Evolutionary conservation across 805 yeast genomes (phyloP), one percentile per base, ranked within the genome.

Genomic region (Starmerella riodocensis): DNA sequence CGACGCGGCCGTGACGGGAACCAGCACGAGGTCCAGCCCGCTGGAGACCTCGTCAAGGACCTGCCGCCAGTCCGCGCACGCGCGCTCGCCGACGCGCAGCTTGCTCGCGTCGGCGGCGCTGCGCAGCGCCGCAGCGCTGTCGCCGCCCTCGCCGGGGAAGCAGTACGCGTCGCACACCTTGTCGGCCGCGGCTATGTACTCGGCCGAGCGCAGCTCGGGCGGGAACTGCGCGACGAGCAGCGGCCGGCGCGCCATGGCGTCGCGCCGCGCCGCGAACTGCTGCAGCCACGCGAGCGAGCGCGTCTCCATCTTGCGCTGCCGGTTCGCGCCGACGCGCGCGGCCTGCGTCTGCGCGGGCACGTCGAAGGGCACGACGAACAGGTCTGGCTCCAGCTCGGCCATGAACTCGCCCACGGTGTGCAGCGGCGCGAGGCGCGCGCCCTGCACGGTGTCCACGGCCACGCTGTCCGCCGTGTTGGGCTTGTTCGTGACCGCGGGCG

Each of bases 391-490:
- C 32, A 60, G 33, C 18, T 43, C 42, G 8, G 29, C 25, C 20
- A 48, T 51, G 18, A 56, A 40, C 31, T 43, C 44, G 24, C 45
- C 36, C 23, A 52, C 47, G 6, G 45, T 47, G 8, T 41, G 36
- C 13, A 63, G 36, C 1, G 53, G 45, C 29, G 59, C 43, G 19
- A 52, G 46, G 27, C 51, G 48, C 28, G 55, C 46, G 13, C 69
- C 69, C 34, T 61, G 65, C 11, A 54, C 41, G 2, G 67, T 62
- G 46, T 52, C 52, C 20, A 65, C 47, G 6, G 59, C 55, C 14
- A 64, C 32, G 11, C 43, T 36, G 17, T 45, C 48, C 37, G 53
- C 51, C 18, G 57, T 49, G 40, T 63, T 64, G 16, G 69, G 54
- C 40, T 43, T 47, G 13, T 53, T 59, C 4, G 54, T 39, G 9